Conservation (phyloP, 164 flowering plant genomes). For the Kalanchoe fedtschenkoi region DNA sequence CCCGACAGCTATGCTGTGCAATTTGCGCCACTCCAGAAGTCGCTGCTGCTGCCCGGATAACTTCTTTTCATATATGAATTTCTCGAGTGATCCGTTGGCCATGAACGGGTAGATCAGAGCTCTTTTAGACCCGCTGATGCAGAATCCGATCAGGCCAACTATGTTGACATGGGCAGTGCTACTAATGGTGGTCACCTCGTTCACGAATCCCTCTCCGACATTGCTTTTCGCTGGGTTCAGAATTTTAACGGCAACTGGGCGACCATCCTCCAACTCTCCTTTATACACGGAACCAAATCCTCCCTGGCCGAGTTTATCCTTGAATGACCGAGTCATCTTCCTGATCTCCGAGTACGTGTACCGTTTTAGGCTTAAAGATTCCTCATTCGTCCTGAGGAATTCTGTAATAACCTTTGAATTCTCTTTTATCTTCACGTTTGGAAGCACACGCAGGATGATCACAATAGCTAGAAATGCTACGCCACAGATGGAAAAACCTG, state of each 20-base stretch:
- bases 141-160: not conserved
- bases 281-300: conserved; percentile 1
- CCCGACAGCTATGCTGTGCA: conserved; percentile 7
- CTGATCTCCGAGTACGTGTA: not conserved
- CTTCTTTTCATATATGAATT: conserved; percentile 5
- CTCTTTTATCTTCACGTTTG: not conserved
- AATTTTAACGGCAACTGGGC: not conserved
- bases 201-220: not conserved
- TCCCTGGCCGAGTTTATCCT: conserved; percentile 4
- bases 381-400: not conserved
- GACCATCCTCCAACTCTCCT: not conserved
- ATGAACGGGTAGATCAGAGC: conserved; percentile 5
- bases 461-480: not conserved
- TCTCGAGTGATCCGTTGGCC: conserved; percentile 3
- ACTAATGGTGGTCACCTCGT: conserved; percentile 1
- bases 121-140: conserved; percentile 7
- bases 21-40: conserved; percentile 8
- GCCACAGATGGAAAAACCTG: not conserved
- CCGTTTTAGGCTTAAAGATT: not conserved
- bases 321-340: not conserved
- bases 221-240: not conserved
- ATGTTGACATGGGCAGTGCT: conserved; percentile 1
- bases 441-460: not conserved
- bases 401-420: not conserved
- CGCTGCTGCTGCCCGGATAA: not conserved